A percentile compares a stretch with the other conserved stretches of the same genome.
Conservation (phyloP, 805 yeast genomes). For the Kluyveromyces wickerhamii region DNA sequence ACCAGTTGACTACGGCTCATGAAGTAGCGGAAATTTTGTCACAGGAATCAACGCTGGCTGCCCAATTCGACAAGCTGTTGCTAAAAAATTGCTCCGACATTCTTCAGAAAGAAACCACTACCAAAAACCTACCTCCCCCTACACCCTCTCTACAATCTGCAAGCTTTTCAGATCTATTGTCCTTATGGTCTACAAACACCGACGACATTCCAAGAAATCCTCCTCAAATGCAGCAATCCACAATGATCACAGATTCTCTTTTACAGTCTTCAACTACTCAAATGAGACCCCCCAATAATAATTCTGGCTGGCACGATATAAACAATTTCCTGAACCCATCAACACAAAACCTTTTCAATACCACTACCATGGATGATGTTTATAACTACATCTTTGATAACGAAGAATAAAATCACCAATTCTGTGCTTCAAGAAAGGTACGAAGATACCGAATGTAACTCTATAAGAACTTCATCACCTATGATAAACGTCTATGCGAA, state of each 20-base stretch:
- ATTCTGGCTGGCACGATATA: conserved; percentile 4
- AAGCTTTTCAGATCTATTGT: conserved; percentile 17
- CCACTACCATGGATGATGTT: conserved; percentile 28
- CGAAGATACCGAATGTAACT: too few relatives aligned
- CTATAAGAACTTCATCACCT: too few relatives aligned
- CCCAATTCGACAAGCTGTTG: conserved; percentile 1
- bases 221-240: not conserved
- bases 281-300: not conserved
- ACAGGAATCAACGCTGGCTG: not conserved
- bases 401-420: conserved; percentile 9
- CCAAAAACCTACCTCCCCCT: not conserved
- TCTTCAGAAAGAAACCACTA: not conserved
- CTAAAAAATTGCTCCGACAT: conserved; percentile 1
- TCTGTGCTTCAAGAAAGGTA: too few relatives aligned
- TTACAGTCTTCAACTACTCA: conserved; percentile 4
- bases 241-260: not conserved
- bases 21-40: conserved; percentile 1
- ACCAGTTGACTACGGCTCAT: not conserved
- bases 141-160: conserved; percentile 5
- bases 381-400: conserved; percentile 25
- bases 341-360: conserved; percentile 19
- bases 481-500: too few relatives aligned
- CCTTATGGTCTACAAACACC: conserved; percentile 3
- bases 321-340: conserved; percentile 6
- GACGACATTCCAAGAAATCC: not conserved